Evolutionary conservation across 129 eudicot genomes (phyloP).

Genomic region (Sambucus nigra): DNA sequence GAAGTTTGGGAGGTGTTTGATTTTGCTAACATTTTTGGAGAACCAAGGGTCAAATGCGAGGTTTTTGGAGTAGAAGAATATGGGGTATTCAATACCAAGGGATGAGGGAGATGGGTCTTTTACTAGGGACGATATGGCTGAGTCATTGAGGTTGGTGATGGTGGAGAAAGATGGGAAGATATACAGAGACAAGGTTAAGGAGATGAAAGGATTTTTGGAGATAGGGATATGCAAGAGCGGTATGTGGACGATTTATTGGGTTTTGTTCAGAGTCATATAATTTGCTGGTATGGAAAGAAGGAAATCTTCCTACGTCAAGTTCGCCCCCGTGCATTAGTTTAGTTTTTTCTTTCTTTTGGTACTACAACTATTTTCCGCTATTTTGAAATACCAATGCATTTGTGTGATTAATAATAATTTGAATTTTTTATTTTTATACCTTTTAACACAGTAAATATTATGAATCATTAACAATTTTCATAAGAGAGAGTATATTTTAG

Average conservation of each 20-base stretch:
- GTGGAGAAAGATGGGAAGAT: slow-evolving; percentile 10
- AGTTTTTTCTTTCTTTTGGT: too few relatives aligned
- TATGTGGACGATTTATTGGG: not conserved
- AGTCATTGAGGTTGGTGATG: slow-evolving; percentile 14
- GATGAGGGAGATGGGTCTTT: slow-evolving; percentile 10
- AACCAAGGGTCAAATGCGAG: slow-evolving; percentile 18
- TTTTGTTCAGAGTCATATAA: not conserved
- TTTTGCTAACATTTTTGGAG: slow-evolving; percentile 4
- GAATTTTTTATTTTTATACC: too few relatives aligned
- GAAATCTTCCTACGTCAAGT: too few relatives aligned
- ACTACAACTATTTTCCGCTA: too few relatives aligned
- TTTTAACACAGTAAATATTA: too few relatives aligned
- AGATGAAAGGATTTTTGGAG: slow-evolving; percentile 8
- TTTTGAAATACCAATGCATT: too few relatives aligned
- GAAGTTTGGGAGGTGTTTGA: slow-evolving; percentile 1
- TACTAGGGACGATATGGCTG: slow-evolving; percentile 11
- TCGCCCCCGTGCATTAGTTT: too few relatives aligned
- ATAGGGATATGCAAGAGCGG: slow-evolving; percentile 2
- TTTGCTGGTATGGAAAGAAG: not conserved
- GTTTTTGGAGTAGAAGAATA: slow-evolving; percentile 1
- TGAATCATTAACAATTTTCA: too few relatives aligned
- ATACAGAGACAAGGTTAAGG: slow-evolving; percentile 15
- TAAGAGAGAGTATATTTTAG: too few relatives aligned
- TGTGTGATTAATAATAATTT: too few relatives aligned
- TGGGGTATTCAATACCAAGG: slow-evolving; percentile 3